Evolutionary conservation across 129 eudicot species (phyloP).

Genomic region (Sambucus nigra): DNA sequence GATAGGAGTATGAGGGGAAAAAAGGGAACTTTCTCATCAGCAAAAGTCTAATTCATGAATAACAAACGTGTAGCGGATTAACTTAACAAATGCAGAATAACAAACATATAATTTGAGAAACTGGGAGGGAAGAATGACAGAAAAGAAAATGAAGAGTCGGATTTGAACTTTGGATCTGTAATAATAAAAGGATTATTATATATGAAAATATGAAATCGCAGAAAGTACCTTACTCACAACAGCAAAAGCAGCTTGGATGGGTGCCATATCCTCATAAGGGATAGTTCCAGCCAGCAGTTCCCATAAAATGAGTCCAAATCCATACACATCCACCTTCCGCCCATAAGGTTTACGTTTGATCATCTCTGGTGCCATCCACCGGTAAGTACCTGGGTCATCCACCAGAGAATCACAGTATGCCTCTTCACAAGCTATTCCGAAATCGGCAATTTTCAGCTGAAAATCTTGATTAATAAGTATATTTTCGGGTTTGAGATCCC

Average conservation of each 20-base stretch:
- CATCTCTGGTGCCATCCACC: constrained; percentile 99
- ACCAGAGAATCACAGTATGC: constrained; percentile 60
- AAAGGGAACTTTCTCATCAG: too few species aligned
- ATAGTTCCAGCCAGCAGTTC: constrained; percentile 93
- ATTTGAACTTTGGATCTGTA: not conserved
- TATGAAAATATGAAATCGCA: not conserved
- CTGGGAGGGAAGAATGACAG: not conserved
- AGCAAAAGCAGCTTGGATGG: constrained; percentile 93
- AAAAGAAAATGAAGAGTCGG: too few species aligned
- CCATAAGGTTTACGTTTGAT: constrained; percentile 72
- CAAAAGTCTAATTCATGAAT: too few species aligned
- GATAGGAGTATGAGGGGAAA: too few species aligned
- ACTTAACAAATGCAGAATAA: not conserved
- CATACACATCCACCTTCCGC: constrained; percentile 82
- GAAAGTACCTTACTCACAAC: constrained; percentile 73
- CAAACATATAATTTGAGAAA: not conserved
- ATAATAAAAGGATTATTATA: too few species aligned
- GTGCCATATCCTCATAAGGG: constrained; percentile 84
- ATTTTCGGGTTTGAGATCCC: constrained; percentile 93
- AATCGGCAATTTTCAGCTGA: constrained; percentile 81
- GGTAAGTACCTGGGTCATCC: constrained; percentile 95
- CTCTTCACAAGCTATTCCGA: constrained; percentile 89
- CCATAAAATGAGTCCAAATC: constrained; percentile 92
- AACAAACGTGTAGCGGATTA: not conserved
- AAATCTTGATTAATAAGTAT: constrained; percentile 58